phyloP scores from a whole-genome alignment of 305 asterid species.

The Fraxinus paxiana region DNA sequence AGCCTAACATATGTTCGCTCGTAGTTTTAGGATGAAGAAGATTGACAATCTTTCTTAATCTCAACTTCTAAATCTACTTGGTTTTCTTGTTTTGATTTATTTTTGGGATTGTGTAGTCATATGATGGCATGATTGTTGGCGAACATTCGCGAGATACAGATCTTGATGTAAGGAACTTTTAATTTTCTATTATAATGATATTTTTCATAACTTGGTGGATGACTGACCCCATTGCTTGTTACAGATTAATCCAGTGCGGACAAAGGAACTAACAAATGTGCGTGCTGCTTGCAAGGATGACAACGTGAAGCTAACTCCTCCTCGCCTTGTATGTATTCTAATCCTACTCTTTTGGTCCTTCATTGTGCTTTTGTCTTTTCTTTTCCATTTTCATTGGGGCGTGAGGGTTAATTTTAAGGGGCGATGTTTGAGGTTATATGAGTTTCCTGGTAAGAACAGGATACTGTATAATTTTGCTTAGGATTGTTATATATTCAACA shows the following conservation, averaged over 20 bases:
- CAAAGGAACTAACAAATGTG: conserved; percentile 74
- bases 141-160: conserved; percentile 96
- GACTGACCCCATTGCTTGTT: conserved; percentile 19
- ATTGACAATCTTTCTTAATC: conserved; percentile 10
- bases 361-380: neutral
- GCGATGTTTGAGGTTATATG: neutral
- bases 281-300: conserved; percentile 88
- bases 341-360: neutral
- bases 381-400: neutral
- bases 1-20: neutral
- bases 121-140: conserved; percentile 98
- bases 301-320: conserved; percentile 89
- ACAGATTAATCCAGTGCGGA: conserved; percentile 85
- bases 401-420: neutral
- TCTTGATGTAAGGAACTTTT: conserved; percentile 70
- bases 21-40: conserved; percentile 13
- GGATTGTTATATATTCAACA: neutral
- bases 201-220: conserved; percentile 8
- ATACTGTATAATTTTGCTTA: neutral
- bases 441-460: neutral
- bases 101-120: conserved; percentile 54
- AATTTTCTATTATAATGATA: neutral
- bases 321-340: conserved; percentile 70
- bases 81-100: neutral
- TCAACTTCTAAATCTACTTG: neutral